A percentile compares a stretch with the other conserved stretches of the same genome.
Evolutionary conservation across 23 red algal genomes (phyloP).

Genomic region (Gracilaria gracilis): DNA sequence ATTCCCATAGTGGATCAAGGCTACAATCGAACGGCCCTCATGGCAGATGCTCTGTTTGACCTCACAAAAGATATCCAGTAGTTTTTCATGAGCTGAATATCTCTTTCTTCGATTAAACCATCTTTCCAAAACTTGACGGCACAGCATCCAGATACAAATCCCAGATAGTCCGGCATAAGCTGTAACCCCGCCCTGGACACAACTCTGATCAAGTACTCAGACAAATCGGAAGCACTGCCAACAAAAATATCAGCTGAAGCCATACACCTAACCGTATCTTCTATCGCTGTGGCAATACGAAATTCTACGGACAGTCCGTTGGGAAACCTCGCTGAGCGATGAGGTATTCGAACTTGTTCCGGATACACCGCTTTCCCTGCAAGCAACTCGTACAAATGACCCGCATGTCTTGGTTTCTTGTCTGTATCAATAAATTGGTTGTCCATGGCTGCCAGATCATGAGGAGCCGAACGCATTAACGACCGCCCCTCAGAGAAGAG

Average conservation of each 20-base stretch:
- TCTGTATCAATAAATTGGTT: constrained; percentile 49
- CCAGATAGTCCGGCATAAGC: constrained; percentile 37
- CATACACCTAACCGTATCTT: constrained; percentile 27
- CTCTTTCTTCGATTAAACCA: background rate
- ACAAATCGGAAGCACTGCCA: constrained; percentile 45
- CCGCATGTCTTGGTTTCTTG: constrained; percentile 15
- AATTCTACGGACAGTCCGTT: constrained; percentile 29
- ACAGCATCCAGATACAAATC: background rate
- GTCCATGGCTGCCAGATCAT: constrained; percentile 33
- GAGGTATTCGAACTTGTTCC: background rate
- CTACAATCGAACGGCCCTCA: background rate
- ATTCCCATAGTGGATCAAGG: no score
- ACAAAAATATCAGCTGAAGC: constrained; percentile 56
- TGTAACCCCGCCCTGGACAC: constrained; percentile 33
- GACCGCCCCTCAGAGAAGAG: constrained; percentile 28
- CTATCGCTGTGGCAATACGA: constrained; percentile 14
- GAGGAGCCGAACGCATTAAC: background rate
- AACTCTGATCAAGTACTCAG: constrained; percentile 31
- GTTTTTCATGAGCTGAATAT: background rate
- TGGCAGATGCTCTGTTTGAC: constrained; percentile 11
- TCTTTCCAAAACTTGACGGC: constrained; percentile 7
- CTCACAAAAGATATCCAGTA: constrained; percentile 8
- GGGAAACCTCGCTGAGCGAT: background rate
- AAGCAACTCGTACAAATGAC: constrained; percentile 31
- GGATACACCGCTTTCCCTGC: background rate